Evolutionary conservation across 2,329 filamentous ascomycete genomes (phyloP).

Genomic region (Penicillium sp.): DNA sequence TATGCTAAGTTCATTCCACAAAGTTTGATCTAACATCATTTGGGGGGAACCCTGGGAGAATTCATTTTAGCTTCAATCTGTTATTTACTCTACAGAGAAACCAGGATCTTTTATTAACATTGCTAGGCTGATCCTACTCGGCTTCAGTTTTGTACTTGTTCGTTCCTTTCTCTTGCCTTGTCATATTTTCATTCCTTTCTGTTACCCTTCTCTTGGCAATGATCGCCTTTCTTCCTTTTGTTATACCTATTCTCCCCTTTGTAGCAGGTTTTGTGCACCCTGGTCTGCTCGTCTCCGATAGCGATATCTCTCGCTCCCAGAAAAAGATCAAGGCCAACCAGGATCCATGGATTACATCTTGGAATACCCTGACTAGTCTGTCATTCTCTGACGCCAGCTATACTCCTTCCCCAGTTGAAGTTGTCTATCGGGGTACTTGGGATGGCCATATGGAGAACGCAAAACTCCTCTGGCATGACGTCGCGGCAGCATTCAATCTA

Average conservation of each 20-base stretch:
- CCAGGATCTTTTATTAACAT: no score
- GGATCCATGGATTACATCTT: slow-evolving; percentile 9
- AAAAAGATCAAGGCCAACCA: background rate
- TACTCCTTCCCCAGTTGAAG: background rate
- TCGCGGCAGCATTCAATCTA: slow-evolving; percentile 9
- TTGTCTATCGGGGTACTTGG: slow-evolving; percentile 1
- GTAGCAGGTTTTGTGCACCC: slow-evolving; percentile 8
- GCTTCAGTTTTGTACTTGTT: background rate
- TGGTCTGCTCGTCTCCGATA: slow-evolving; percentile 4
- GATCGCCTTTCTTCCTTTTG: background rate
- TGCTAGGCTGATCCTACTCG: no score
- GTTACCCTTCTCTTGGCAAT: background rate
- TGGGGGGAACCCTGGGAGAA: no score
- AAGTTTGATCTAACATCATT: no score
- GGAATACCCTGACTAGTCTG: background rate
- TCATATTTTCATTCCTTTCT: background rate
- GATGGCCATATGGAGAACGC: slow-evolving; percentile 1
- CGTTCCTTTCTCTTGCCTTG: background rate
- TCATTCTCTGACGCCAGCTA: slow-evolving; percentile 2
- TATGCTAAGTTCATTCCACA: background rate
- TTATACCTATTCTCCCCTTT: background rate
- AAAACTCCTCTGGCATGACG: slow-evolving; percentile 7
- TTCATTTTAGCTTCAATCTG: no score
- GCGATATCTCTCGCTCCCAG: slow-evolving; percentile 2
- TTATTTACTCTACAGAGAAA: no score